Evolutionary conservation across 306 rosid genomes (phyloP).

Genomic region (Fagus sylvatica): DNA sequence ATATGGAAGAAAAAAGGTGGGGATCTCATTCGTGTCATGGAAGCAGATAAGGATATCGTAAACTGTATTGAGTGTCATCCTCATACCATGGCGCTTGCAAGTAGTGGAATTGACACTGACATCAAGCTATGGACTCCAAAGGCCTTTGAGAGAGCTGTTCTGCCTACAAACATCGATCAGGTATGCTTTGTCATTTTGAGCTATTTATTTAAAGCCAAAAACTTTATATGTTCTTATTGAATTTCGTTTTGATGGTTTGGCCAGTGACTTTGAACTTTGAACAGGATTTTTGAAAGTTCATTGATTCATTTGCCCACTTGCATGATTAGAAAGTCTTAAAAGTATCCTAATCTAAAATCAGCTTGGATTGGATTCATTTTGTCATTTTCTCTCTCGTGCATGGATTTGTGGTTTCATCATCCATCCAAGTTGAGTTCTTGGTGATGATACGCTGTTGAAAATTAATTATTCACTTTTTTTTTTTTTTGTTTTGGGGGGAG

Average conservation of each 20-base stretch:
- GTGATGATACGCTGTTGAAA: too few species aligned
- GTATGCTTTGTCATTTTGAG: constrained; percentile 44
- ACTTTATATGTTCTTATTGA: constrained; percentile 9
- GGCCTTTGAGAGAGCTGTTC: constrained; percentile 72
- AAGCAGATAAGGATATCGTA: constrained; percentile 78
- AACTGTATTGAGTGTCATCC: constrained; percentile 96
- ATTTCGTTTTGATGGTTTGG: constrained; percentile 1
- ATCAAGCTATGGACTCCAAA: constrained; percentile 92
- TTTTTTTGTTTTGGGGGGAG: not conserved
- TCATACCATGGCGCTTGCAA: constrained; percentile 82
- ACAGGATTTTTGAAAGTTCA: not conserved
- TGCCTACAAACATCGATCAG: constrained; percentile 72
- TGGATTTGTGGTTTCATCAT: not conserved
- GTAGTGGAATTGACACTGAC: constrained; percentile 88
- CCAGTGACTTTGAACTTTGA: not conserved
- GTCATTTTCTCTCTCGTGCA: not conserved
- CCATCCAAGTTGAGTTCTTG: not conserved
- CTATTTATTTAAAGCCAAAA: constrained; percentile 22
- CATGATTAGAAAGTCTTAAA: not conserved
- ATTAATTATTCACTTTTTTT: too few species aligned
- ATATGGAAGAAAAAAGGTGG: constrained; percentile 88
- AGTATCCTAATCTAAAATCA: not conserved
- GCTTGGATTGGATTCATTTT: not conserved
- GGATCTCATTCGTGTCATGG: constrained; percentile 88
- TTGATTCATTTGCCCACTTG: not conserved